Evolutionary conservation across 345 rosid species (phyloP).

Genomic region (Linum usitatissimum): DNA sequence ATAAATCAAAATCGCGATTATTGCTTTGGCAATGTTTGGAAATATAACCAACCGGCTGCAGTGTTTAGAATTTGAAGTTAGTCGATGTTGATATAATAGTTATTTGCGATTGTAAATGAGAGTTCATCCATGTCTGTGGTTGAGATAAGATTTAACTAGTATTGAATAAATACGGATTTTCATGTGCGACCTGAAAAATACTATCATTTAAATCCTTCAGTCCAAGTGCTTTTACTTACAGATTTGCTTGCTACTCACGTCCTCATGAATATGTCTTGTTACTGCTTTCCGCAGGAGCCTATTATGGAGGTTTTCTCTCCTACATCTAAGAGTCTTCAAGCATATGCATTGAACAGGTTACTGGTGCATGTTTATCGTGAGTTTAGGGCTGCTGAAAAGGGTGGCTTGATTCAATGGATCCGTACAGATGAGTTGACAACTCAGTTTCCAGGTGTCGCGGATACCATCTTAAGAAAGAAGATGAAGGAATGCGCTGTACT

Average conservation of each 20-base stretch:
- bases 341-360: slow-evolving; percentile 59
- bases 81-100: not conserved
- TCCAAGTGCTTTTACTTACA: too few relatives aligned
- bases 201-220: too few relatives aligned
- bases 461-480: slow-evolving; percentile 53
- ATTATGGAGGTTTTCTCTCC: slow-evolving; percentile 90
- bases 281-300: slow-evolving; percentile 57
- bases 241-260: too few relatives aligned
- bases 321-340: slow-evolving; percentile 67
- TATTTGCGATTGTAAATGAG: not conserved
- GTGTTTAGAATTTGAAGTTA: not conserved
- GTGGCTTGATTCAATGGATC: slow-evolving; percentile 45
- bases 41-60: not conserved
- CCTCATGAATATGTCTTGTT: not conserved
- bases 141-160: too few relatives aligned
- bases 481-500: slow-evolving; percentile 58
- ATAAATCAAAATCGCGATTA: not conserved
- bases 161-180: too few relatives aligned
- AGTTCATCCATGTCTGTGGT: not conserved
- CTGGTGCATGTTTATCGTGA: slow-evolving; percentile 72
- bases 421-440: slow-evolving; percentile 57
- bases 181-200: too few relatives aligned
- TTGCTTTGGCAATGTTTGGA: not conserved
- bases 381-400: slow-evolving; percentile 50
- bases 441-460: slow-evolving; percentile 60